Evolutionary conservation across 2,329 filamentous ascomycete genomes (phyloP).

Genomic region (Trichoderma brevicompactum): DNA sequence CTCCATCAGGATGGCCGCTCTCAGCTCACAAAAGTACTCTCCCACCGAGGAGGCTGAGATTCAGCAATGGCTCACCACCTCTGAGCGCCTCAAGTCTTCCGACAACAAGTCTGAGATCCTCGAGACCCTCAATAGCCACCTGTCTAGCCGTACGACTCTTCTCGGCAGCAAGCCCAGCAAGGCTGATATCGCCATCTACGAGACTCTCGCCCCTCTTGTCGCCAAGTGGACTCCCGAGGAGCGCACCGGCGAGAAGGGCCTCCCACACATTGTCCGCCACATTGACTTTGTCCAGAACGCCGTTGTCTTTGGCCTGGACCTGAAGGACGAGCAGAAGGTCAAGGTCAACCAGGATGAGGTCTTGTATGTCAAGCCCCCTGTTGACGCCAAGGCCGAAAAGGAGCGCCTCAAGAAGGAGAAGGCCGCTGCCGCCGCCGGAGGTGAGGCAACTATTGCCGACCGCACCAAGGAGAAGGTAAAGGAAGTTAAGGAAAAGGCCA

Average conservation of each 20-base stretch:
- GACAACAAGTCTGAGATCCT: conserved; percentile 71
- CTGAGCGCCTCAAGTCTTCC: conserved; percentile 64
- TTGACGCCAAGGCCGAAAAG: conserved; percentile 93
- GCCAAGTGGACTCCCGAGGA: conserved; percentile 82
- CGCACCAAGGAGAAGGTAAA: conserved; percentile 65
- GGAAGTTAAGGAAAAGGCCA: conserved; percentile 61
- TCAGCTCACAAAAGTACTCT: conserved; percentile 72
- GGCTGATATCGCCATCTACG: conserved; percentile 84
- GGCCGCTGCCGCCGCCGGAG: conserved; percentile 64
- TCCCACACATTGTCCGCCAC: conserved; percentile 88
- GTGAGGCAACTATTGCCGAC: conserved; percentile 58
- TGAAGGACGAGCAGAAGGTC: conserved; percentile 76
- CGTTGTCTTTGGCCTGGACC: conserved; percentile 69
- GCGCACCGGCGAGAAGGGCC: conserved; percentile 85
- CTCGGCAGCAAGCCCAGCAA: conserved; percentile 88
- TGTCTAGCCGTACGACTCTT: conserved; percentile 85
- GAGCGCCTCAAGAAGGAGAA: conserved; percentile 97
- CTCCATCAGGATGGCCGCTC: conserved; percentile 66
- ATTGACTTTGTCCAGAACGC: conserved; percentile 96
- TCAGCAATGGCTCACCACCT: conserved; percentile 83
- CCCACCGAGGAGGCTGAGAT: conserved; percentile 83
- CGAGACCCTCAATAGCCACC: conserved; percentile 80
- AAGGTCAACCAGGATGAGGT: conserved; percentile 78
- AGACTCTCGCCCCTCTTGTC: conserved; percentile 75
- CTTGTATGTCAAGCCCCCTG: conserved; percentile 83